phyloP scores from a whole-genome alignment of 129 eudicot species.

The Flaveria brownii region DNA sequence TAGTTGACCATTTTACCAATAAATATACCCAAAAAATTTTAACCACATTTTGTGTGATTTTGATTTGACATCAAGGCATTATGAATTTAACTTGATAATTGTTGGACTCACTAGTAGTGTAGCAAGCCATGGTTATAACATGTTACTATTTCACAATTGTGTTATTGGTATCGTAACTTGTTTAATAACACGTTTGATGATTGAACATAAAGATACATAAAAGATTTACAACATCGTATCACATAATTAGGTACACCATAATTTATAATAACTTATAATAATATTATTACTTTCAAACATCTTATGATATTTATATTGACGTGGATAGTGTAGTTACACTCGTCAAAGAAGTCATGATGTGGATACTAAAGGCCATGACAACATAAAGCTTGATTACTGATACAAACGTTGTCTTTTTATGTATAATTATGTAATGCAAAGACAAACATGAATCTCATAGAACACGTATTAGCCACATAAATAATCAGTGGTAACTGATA shows the following conservation, averaged over 20 bases:
- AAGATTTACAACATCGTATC: background rate
- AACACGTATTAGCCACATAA: background rate
- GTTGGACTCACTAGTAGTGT: background rate
- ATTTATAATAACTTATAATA: background rate
- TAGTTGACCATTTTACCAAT: background rate
- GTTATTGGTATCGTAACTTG: background rate
- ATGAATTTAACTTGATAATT: background rate
- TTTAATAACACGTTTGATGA: background rate
- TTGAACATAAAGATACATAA: background rate
- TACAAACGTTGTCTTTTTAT: background rate
- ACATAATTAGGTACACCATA: background rate
- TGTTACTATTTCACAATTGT: background rate
- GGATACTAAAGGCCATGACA: no score
- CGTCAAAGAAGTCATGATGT: background rate
- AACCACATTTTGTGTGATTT: conserved; percentile 8
- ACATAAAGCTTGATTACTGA: no score
- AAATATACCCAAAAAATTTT: background rate
- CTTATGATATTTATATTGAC: background rate
- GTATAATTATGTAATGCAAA: background rate
- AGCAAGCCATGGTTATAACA: background rate
- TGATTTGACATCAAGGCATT: conserved; percentile 7
- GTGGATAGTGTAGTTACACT: background rate
- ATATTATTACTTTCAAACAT: background rate
- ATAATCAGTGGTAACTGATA: background rate
- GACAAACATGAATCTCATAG: background rate